Percentiles rank a stretch among this genome's conserved stretches.
Conservation (phyloP, 2,329 filamentous ascomycete species). For the Chaetomium sp. region DNA sequence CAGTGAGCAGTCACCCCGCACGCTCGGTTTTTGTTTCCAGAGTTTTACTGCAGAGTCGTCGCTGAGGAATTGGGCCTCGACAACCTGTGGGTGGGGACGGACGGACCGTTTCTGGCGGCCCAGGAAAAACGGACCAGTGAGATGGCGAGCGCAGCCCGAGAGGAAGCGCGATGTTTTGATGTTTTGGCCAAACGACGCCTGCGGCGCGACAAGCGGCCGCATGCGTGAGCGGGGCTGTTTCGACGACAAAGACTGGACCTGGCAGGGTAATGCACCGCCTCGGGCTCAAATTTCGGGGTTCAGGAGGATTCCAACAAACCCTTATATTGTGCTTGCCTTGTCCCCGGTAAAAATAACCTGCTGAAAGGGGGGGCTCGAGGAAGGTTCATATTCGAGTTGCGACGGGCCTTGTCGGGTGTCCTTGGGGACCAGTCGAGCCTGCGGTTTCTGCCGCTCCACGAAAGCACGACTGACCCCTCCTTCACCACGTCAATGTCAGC, state of each 20-base stretch:
- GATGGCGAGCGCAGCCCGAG: constrained; percentile 32
- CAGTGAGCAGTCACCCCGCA: background rate
- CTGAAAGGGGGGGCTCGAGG: background rate
- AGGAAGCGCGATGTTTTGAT: constrained; percentile 37
- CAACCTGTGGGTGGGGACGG: constrained; percentile 6
- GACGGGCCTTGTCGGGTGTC: background rate
- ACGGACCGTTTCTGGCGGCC: constrained; percentile 24
- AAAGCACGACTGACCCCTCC: background rate
- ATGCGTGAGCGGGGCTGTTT: constrained; percentile 19
- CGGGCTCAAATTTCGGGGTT: background rate
- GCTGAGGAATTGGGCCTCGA: background rate
- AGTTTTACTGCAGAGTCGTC: background rate
- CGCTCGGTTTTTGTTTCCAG: background rate
- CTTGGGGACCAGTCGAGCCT: background rate
- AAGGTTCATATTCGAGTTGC: background rate
- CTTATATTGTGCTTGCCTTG: background rate
- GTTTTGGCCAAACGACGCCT: constrained; percentile 29
- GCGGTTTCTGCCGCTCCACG: background rate
- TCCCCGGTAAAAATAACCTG: background rate
- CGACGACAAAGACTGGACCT: background rate
- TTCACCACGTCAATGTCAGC: background rate
- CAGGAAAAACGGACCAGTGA: constrained; percentile 34
- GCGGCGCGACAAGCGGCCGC: constrained; percentile 24
- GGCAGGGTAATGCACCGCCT: constrained; percentile 8
- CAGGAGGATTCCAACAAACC: background rate